Evolutionary conservation across 1,139 yeast genomes (phyloP).

Genomic region (Arxiozyma heterogenica): DNA sequence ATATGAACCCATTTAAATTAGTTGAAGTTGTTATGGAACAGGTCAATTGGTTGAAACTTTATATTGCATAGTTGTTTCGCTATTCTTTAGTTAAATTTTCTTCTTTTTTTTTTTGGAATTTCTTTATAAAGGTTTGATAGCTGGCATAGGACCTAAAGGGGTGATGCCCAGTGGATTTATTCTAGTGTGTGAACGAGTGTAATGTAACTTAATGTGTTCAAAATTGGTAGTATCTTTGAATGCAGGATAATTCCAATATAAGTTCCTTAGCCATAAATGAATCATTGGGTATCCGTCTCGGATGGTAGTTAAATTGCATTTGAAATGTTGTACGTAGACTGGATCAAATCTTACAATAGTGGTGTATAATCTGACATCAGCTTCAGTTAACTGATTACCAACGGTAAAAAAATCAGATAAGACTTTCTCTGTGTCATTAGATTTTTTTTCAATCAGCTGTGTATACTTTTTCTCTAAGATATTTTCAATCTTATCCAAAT

Average conservation of each 20-base stretch:
- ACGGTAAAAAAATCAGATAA: constrained; percentile 32
- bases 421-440: constrained; percentile 21
- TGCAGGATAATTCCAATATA: constrained; percentile 78
- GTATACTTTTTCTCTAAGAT: constrained; percentile 43
- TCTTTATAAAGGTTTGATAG: constrained; percentile 34
- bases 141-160: constrained; percentile 82
- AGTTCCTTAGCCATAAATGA: constrained; percentile 69
- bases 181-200: constrained; percentile 64
- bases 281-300: constrained; percentile 71
- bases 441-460: constrained; percentile 30
- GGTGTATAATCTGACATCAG: constrained; percentile 77
- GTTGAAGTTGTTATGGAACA: neutral
- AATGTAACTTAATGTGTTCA: constrained; percentile 83
- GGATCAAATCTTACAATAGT: constrained; percentile 84
- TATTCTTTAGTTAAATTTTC: neutral
- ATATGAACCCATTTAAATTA: neutral
- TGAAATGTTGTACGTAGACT: constrained; percentile 89
- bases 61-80: no score
- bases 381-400: constrained; percentile 72
- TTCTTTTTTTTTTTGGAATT: no score
- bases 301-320: constrained; percentile 78
- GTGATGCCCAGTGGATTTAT: constrained; percentile 81
- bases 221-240: constrained; percentile 76
- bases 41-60: neutral
- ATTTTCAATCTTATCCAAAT: constrained; percentile 67